These are phyloP conservation scores for Erodium moschatum DNA, from an alignment of 441 rosid species.

Conservation along the genomic window DNA sequence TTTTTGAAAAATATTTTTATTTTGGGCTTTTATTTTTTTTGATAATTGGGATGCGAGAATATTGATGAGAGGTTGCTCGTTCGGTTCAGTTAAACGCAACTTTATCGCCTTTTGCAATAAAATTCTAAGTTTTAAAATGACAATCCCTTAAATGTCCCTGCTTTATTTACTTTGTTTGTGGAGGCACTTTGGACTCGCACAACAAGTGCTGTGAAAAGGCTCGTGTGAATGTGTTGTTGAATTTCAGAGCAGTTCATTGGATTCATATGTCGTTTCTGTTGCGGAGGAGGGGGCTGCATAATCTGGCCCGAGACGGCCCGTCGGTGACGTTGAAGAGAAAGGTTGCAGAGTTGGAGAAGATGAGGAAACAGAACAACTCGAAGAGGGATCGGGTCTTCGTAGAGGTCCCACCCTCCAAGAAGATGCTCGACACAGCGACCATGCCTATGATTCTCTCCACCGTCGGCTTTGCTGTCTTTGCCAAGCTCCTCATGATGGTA, in stretches of 20 bases:
- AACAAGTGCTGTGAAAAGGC: too few species aligned
- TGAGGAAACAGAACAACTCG: constrained; percentile 40
- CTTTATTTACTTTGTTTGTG: too few species aligned
- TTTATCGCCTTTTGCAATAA: too few species aligned
- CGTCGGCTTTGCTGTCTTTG: constrained; percentile 60
- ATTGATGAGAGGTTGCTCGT: too few species aligned
- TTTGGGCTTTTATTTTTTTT: too few species aligned
- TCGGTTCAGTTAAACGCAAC: too few species aligned
- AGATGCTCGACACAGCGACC: constrained; percentile 67
- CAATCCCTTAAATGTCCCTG: too few species aligned
- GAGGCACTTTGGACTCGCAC: too few species aligned
- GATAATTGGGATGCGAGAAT: too few species aligned
- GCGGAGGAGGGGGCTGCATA: constrained; percentile 35
- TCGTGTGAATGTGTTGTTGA: too few species aligned
- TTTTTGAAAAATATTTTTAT: too few species aligned
- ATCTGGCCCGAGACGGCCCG: constrained; percentile 40
- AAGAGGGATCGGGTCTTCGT: constrained; percentile 57
- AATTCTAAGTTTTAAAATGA: too few species aligned
- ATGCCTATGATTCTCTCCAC: constrained; percentile 68
- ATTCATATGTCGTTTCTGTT: constrained; percentile 14
- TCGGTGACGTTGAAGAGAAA: constrained; percentile 48
- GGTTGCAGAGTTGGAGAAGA: constrained; percentile 45
- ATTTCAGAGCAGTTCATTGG: not conserved
- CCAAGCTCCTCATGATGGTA: constrained; percentile 88
- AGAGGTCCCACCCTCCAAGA: constrained; percentile 61